Evolutionary conservation across 352 stramenopile genomes (phyloP).

Genomic region (Phytophthora cryptogea): DNA sequence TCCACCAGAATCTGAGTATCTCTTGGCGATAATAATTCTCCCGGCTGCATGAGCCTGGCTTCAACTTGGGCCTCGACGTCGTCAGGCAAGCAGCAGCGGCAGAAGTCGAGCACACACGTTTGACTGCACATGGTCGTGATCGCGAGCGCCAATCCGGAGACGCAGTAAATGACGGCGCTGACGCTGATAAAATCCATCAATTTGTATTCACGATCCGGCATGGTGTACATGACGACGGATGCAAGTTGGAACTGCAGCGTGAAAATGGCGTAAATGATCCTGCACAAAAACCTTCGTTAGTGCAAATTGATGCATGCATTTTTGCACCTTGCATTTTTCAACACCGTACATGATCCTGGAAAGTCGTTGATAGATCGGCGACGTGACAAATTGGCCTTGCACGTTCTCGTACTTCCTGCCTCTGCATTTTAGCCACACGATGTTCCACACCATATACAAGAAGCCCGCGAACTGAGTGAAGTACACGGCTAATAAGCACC

Average conservation of each 20-base stretch:
- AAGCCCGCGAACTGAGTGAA: slow-evolving; percentile 47
- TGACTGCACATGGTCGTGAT: slow-evolving; percentile 58
- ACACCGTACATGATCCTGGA: slow-evolving; percentile 57
- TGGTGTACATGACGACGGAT: slow-evolving; percentile 46
- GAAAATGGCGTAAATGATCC: slow-evolving; percentile 65
- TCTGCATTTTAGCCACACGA: slow-evolving; percentile 48
- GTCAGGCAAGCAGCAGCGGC: slow-evolving; percentile 46
- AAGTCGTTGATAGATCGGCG: slow-evolving; percentile 67
- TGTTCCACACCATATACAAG: slow-evolving; percentile 47
- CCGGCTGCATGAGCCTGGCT: slow-evolving; percentile 39
- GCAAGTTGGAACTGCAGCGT: slow-evolving; percentile 59
- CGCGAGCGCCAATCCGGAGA: slow-evolving; percentile 40
- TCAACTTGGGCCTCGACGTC: slow-evolving; percentile 51
- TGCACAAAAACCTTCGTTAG: slow-evolving; percentile 8
- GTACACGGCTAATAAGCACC: slow-evolving; percentile 48
- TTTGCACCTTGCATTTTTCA: not conserved
- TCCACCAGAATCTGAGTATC: slow-evolving; percentile 35
- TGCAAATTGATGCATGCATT: not conserved
- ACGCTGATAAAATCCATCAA: slow-evolving; percentile 44
- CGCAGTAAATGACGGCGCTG: slow-evolving; percentile 42
- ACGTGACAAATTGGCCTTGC: slow-evolving; percentile 63
- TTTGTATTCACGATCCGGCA: slow-evolving; percentile 28
- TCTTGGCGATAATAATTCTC: slow-evolving; percentile 38
- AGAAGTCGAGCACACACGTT: slow-evolving; percentile 41
- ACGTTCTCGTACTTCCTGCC: slow-evolving; percentile 71